Conservation (phyloP, 306 rosid genomes). For the Dicorynia guianensis region DNA sequence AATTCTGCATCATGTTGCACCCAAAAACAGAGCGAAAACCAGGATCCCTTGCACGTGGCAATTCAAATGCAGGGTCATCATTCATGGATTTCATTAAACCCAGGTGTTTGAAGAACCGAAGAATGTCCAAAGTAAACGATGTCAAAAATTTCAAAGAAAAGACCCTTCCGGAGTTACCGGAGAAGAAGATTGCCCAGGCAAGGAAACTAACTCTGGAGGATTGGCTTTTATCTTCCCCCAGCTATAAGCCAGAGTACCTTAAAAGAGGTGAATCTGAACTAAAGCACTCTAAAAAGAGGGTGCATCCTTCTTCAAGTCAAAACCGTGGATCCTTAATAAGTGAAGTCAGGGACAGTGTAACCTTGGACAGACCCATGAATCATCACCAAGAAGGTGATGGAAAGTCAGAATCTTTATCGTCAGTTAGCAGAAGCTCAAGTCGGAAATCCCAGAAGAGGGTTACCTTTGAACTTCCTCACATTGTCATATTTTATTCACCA, state of each 20-base stretch:
- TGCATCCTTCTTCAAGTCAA: conserved; percentile 43
- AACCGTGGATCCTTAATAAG: conserved; percentile 6
- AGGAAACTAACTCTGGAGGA: conserved; percentile 24
- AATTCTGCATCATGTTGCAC: background rate
- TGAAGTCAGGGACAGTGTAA: conserved; percentile 48
- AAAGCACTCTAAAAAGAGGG: conserved; percentile 40
- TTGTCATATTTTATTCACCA: conserved; percentile 36
- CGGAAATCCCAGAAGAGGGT: conserved; percentile 42
- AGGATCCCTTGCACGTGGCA: background rate
- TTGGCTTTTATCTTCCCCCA: conserved; percentile 39
- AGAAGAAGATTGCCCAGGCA: conserved; percentile 4
- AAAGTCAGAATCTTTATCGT: conserved; percentile 23
- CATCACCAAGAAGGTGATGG: conserved; percentile 18
- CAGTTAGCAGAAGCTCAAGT: conserved; percentile 8
- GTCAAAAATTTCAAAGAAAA: background rate
- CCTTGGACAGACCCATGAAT: conserved; percentile 40
- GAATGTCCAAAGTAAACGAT: background rate
- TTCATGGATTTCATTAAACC: conserved; percentile 6
- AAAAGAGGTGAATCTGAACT: conserved; percentile 1
- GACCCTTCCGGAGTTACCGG: background rate
- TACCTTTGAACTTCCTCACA: conserved; percentile 47
- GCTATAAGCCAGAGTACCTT: conserved; percentile 28
- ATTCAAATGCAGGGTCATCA: background rate
- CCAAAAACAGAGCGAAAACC: conserved; percentile 4
- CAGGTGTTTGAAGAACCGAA: conserved; percentile 5